Evolutionary conservation across 2,329 filamentous ascomycete genomes (phyloP), one percentile per base, ranked within the genome.

Genomic region (Hypoxylon sp.): DNA sequence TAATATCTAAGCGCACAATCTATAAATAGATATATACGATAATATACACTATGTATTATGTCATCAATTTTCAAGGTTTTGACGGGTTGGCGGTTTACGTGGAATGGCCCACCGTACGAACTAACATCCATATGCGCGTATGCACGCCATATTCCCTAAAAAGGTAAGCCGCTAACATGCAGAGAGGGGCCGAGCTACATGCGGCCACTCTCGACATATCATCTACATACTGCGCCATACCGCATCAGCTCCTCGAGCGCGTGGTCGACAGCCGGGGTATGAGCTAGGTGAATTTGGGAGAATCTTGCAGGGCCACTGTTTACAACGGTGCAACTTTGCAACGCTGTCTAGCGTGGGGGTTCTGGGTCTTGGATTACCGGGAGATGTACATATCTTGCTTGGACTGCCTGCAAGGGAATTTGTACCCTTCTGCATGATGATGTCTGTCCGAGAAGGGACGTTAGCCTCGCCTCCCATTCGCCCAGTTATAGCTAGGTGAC

Each of bases 231-330:
- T 45, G 62, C 51, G 50, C 58, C 57, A 60, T 60, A 56, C 58
- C 45, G 45, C 55, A 61, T 60, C 59, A 68, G 64, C 58, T 67
- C 55, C 54, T 64, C 46, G 54, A 47, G 68, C 58, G 65, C 68
- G 65, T 68, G 63, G 63, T 71, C 63, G 65, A 60, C 50, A 19
- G 61, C 46, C 48, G 65, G 48, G 61, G 60, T 25, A 52, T 56
- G 45, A 62, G 70, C 71, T 74, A 74, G 70, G 64, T 72, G 65
- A 45, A 61, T 72, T 76, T 61, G 65, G 72, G 73, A 68, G 53
- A 56, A 63, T 71, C 70, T 71, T 71, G 72, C 74, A 75, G 72
- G 61, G 54, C 34, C 55, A 56, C 65, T 70, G 45, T 71, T 65
- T 65, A 68, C 56, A 63, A 50, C 39, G 55, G 62, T 69, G 66